Conservation (phyloP, 1,284 basidiomycete genomes). For the Pascua sp. region DNA sequence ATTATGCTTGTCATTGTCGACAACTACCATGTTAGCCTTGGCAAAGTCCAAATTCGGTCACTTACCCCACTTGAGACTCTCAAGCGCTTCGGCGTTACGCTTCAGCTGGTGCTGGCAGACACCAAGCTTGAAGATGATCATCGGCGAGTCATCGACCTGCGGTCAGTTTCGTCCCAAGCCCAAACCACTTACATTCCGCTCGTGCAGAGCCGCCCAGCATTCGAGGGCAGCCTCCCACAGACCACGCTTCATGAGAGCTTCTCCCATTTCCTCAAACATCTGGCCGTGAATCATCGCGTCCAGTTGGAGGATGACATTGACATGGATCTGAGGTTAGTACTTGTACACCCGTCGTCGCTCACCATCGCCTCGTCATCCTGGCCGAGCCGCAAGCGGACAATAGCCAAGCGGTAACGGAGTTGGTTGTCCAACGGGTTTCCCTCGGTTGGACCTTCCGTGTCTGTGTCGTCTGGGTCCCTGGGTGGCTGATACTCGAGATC, state of each 20-base stretch:
- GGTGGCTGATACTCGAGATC: conserved; percentile 79
- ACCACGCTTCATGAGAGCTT: conserved; percentile 72
- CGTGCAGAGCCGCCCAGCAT: conserved; percentile 71
- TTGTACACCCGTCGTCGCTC: conserved; percentile 21
- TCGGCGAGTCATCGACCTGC: conserved; percentile 19
- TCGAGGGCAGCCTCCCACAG: conserved; percentile 71
- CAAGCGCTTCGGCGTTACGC: conserved; percentile 68
- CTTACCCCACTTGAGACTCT: conserved; percentile 76
- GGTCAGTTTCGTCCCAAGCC: neutral
- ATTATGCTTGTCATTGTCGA: conserved; percentile 66
- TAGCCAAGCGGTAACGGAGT: conserved; percentile 77
- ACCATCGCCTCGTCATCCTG: conserved; percentile 79
- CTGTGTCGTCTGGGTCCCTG: conserved; percentile 28
- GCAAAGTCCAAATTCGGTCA: conserved; percentile 1
- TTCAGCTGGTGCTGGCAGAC: conserved; percentile 70
- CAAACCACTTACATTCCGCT: conserved; percentile 49
- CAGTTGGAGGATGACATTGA: conserved; percentile 64
- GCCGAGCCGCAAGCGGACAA: conserved; percentile 76
- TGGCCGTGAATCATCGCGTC: conserved; percentile 72
- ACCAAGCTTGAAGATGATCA: conserved; percentile 56
- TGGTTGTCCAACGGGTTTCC: conserved; percentile 71
- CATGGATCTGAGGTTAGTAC: conserved; percentile 61
- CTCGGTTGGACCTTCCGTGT: conserved; percentile 48
- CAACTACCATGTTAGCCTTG: conserved; percentile 55
- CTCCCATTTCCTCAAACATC: conserved; percentile 76